These are phyloP conservation scores for Pythium apleroticum DNA, from an alignment of 352 stramenopile species.

Conservation along the genomic window DNA sequence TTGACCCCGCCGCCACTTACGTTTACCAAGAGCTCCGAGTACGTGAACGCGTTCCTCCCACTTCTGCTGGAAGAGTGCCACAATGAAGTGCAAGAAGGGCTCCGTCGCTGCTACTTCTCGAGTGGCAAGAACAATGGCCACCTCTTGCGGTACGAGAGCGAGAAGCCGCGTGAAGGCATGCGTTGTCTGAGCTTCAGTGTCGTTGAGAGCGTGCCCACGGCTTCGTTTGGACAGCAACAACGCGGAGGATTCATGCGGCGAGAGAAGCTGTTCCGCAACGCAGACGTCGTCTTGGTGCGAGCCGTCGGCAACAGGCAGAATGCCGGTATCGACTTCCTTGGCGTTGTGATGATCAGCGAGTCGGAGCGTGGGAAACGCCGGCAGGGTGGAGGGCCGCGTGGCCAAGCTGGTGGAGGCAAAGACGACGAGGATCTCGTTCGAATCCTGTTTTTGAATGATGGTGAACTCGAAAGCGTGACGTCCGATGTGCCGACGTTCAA, in stretches of 20 bases:
- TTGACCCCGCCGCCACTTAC: constrained; percentile 50
- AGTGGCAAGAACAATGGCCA: constrained; percentile 44
- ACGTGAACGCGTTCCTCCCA: constrained; percentile 76
- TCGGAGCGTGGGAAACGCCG: constrained; percentile 56
- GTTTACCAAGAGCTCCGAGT: constrained; percentile 72
- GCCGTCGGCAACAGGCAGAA: constrained; percentile 34
- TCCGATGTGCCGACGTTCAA: constrained; percentile 60
- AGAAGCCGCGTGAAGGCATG: constrained; percentile 83
- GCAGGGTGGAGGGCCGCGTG: constrained; percentile 29
- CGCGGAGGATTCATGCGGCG: constrained; percentile 26
- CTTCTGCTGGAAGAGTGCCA: constrained; percentile 82
- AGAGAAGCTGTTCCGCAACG: constrained; percentile 75
- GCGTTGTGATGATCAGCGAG: constrained; percentile 76
- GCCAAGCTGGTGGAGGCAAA: constrained; percentile 32
- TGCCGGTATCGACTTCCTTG: constrained; percentile 65
- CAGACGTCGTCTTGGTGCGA: constrained; percentile 71
- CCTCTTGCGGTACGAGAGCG: constrained; percentile 73
- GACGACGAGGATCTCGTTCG: constrained; percentile 70
- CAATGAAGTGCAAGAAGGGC: constrained; percentile 74
- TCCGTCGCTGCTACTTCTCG: constrained; percentile 45
- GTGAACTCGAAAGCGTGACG: constrained; percentile 70
- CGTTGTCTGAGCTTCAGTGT: constrained; percentile 75
- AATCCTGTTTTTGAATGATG: constrained; percentile 80
- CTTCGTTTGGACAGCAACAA: constrained; percentile 23
- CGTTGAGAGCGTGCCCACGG: constrained; percentile 44